These are phyloP conservation scores for Alternaria angustiovoidea DNA, from an alignment of 2,329 filamentous ascomycete genomes.

Conservation along the genomic window DNA sequence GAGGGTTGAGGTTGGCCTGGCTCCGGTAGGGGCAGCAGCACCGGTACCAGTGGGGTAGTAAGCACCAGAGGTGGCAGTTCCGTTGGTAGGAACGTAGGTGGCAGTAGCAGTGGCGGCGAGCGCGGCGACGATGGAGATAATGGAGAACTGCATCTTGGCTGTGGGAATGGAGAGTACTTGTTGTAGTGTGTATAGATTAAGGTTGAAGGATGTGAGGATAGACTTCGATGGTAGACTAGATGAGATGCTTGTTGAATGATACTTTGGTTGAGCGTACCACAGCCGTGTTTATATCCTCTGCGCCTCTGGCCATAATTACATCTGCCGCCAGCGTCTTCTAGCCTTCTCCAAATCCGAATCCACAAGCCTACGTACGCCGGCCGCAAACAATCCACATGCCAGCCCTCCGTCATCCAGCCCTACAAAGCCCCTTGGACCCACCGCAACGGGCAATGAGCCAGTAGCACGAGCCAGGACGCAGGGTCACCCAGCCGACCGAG, in stretches of 20 bases:
- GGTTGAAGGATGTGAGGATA: neutral
- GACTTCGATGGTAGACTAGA: neutral
- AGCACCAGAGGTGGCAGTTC: constrained; percentile 29
- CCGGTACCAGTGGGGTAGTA: constrained; percentile 40
- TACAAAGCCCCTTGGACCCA: constrained; percentile 11
- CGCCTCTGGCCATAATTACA: constrained; percentile 3
- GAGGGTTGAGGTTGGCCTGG: constrained; percentile 22
- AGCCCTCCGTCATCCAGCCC: constrained; percentile 17
- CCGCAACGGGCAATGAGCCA: constrained; percentile 4
- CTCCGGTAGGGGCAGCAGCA: constrained; percentile 21
- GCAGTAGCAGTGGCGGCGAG: constrained; percentile 41
- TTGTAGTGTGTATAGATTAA: neutral
- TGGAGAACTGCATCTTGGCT: constrained; percentile 44
- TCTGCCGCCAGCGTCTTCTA: constrained; percentile 5
- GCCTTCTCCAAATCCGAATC: constrained; percentile 8
- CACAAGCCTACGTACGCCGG: constrained; percentile 21
- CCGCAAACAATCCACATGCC: constrained; percentile 18
- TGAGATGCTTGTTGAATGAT: constrained; percentile 3
- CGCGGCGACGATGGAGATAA: constrained; percentile 34
- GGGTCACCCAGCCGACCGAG: constrained; percentile 2
- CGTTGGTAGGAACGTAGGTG: constrained; percentile 34
- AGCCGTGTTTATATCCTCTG: constrained; percentile 15
- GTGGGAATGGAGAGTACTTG: constrained; percentile 10
- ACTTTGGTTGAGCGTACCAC: neutral
- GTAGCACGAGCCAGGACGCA: constrained; percentile 9